A percentile compares a stretch with the other conserved stretches of the same genome.
phyloP scores from a whole-genome alignment of 2,329 filamentous ascomycete species.

The Teratosphaeriaceae sp. region DNA sequence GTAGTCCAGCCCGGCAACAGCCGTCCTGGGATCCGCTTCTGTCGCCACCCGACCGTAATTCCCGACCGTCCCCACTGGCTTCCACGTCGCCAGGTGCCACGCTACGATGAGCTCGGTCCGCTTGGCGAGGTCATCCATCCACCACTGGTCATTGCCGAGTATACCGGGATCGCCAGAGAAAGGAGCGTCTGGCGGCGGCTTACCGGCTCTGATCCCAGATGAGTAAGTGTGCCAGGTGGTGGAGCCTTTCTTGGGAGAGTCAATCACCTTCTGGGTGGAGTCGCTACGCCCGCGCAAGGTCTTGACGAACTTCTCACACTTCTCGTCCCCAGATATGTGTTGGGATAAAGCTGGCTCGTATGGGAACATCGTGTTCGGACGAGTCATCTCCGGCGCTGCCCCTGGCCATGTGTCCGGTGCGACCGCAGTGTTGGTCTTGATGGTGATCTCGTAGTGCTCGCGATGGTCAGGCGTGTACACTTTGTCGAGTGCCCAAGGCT shows the following conservation, averaged over 20 bases:
- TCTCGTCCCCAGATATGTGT: too few relatives aligned
- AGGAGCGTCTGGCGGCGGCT: not conserved
- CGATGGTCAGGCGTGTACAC: not conserved
- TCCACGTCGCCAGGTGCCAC: not conserved
- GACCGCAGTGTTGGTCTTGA: slow-evolving; percentile 7
- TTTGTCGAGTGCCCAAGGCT: not conserved
- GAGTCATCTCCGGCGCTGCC: not conserved
- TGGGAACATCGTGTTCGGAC: not conserved
- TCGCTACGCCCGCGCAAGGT: not conserved
- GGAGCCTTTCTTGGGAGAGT: not conserved
- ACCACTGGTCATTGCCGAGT: not conserved
- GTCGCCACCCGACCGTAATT: not conserved
- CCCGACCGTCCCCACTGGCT: not conserved
- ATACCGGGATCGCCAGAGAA: not conserved
- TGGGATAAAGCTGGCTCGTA: too few relatives aligned
- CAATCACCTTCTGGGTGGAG: not conserved
- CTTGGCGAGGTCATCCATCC: not conserved
- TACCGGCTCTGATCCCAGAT: not conserved
- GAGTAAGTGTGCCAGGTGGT: not conserved
- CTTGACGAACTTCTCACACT: too few relatives aligned
- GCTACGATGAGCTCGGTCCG: not conserved
- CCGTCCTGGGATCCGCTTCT: not conserved
- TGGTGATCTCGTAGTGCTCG: not conserved
- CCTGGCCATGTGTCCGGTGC: not conserved
- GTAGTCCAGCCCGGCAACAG: too few relatives aligned